Base-by-base conservation (phyloP, 2,329 filamentous ascomycete species). In the Aspergillus vadensis region DNA sequence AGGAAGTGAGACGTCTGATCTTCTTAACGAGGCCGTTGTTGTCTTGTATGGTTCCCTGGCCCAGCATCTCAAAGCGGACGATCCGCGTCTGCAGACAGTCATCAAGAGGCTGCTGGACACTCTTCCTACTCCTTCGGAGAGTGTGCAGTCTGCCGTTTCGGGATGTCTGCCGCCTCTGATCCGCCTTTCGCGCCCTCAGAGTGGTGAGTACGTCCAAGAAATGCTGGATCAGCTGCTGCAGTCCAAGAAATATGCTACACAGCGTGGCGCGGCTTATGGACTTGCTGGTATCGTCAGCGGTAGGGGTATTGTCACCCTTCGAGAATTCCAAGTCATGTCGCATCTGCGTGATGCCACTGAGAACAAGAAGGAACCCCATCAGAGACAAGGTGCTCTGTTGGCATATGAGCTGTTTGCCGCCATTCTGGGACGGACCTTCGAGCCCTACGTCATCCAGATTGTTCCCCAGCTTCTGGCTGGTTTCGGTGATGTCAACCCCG, bases 41-140 rank as follows among this genome's bases (percentile, higher is more conserved):
- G 95, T 99, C 69, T 89, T 99, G 74, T 99, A 99, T 70, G 95
- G 95, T 73, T 94, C 96, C 55, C 81, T 99, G 39, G 95, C 93
- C 47, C 88, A 91, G 55, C 95, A 99, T 80, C 80, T 99, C 61
- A 86, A 90, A 67, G 78, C 87, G 7, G 92, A 92, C n/a, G 95
- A 99, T 74, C 80, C 87, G 66, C 93, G 96, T 70, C 86, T 98
- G 52, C 92, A 93, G 1, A 88, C 90, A 59, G 95, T 99, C 49
- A 88, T 99, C 54, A 89, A 94, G 67, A 87, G 92, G 63, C 82
- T 99, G 21, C 83, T 99, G 58, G 86, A 88, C 21, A 97, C 96
- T 6, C 82, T 99, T 48, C 95, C 90, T 74, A 98, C 94, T 12
- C 95, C 95, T 27, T 98, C 95, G 0, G 95, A 99, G 76, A 93